Percentiles rank a stretch among this genome's conserved stretches.
Conservation (phyloP, 306 rosid species). For the Alnus rubra region DNA sequence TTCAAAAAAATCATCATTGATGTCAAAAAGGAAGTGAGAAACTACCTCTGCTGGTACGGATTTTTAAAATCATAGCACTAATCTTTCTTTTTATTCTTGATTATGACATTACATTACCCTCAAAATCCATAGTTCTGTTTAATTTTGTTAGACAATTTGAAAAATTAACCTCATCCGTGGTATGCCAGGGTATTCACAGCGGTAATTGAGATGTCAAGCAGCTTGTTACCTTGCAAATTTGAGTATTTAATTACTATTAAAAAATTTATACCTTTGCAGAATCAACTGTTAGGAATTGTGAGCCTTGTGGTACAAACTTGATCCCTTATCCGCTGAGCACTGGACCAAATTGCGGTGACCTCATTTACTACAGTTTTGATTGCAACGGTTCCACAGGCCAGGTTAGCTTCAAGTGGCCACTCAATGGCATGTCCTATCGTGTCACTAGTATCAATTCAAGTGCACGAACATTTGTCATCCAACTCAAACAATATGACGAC, state of each 20-base stretch:
- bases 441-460: slow-evolving; percentile 14
- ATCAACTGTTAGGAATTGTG: slow-evolving; percentile 28
- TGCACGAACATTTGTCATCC: slow-evolving; percentile 14
- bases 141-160: no score
- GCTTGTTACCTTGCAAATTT: not conserved
- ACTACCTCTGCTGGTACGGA: not conserved
- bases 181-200: not conserved
- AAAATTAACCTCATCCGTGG: not conserved
- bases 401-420: slow-evolving; percentile 29
- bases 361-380: slow-evolving; percentile 27
- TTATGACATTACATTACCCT: not conserved
- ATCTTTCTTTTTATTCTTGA: not conserved
- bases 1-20: no score
- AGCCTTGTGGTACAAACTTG: slow-evolving; percentile 43
- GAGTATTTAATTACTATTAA: not conserved
- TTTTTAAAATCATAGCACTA: not conserved
- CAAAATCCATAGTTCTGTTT: no score
- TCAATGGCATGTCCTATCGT: not conserved
- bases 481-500: not conserved
- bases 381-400: slow-evolving; percentile 22
- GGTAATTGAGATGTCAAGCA: not conserved
- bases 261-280: slow-evolving; percentile 28
- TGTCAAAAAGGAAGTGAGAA: not conserved
- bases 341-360: slow-evolving; percentile 40
- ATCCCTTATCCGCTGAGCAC: slow-evolving; percentile 63